Evolutionary conservation across 352 stramenopile species (phyloP), one percentile per base, ranked within the genome.

Genomic region (Phytophthora pini): DNA sequence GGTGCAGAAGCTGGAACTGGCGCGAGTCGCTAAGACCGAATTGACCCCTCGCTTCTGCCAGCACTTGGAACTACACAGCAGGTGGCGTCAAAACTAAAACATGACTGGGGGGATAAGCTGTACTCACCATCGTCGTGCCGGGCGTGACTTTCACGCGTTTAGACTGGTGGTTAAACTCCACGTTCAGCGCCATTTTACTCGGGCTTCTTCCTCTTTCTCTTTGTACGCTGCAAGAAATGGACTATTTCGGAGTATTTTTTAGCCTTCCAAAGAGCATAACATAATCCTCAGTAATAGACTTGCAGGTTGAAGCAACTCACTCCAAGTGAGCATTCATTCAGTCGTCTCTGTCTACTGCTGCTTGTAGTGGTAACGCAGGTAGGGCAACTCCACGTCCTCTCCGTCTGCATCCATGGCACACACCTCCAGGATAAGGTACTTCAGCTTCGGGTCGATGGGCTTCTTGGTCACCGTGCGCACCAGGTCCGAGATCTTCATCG

Each of bases 391-490:
- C 40, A 99, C 84, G 54, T 99, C 97, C 74, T 98, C 96, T 53
- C 93, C 95, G 5, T 98, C 95, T 31, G 90, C 83, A 69, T 99
- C 96, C 63, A 96, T 98, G n/a, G 92, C 93, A 75, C 98, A 99
- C 11, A 99, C 84, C 76, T 99, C 97, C 29, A 99, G 84, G 53
- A 97, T 97, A 44, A 99, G 79, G 64, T 98, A 99, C 62, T 99
- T 97, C 67, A 98, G 89, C 66, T 97, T 98, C 24, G 82, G 53
- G 40, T 97, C 93, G 52, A 99, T 91, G 12, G 94, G 82, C 64
- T 98, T 98, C 79, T 99, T 99, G 20, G 94, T 98, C 39, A 99
- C 97, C 17, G 89, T 97, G 29, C 86, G 84, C 20, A 99, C 94
- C 15, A 99, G 82, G 61, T 99, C 84, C 40, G 92, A 97, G 72